Conservation (phyloP, 345 rosid genomes). For the Nasturtium officinale region DNA sequence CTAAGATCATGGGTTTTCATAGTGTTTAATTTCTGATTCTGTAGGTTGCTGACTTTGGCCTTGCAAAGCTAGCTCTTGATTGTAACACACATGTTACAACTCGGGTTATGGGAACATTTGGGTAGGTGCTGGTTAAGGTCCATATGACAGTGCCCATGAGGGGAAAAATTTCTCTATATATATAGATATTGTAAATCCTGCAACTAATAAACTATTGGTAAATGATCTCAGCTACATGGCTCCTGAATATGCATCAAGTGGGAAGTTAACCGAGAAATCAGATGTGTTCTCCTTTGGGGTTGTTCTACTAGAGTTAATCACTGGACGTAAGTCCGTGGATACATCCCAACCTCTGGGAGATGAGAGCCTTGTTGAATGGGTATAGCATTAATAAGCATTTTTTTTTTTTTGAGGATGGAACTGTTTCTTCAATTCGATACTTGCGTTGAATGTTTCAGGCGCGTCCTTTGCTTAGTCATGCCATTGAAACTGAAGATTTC, state of each 20-base stretch:
- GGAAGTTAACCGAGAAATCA: conserved; percentile 93
- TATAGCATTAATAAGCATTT: conserved; percentile 31
- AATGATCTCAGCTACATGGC: conserved; percentile 76
- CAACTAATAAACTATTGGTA: conserved; percentile 5
- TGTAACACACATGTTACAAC: conserved; percentile 86
- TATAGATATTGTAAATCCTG: conserved; percentile 22
- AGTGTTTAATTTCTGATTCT: conserved; percentile 28
- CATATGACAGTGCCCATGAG: no score
- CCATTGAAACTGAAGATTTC: conserved; percentile 63
- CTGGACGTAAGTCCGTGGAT: conserved; percentile 98
- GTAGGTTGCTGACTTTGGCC: conserved; percentile 99
- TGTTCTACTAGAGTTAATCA: conserved; percentile 89
- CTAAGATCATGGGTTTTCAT: conserved; percentile 29
- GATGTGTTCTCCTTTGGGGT: conserved; percentile 95
- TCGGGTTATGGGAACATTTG: conserved; percentile 97
- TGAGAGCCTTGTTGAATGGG: conserved; percentile 99
- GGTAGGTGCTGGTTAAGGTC: conserved; percentile 49
- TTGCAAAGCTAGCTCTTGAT: conserved; percentile 90
- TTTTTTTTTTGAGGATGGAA: conserved; percentile 16
- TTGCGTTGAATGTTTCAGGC: conserved; percentile 56
- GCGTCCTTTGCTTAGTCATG: conserved; percentile 81
- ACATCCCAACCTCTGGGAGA: conserved; percentile 84
- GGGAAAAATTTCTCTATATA: no score
- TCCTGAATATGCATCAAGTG: conserved; percentile 98
- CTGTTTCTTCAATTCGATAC: conserved; percentile 7